These are phyloP conservation scores for Chloris gayana DNA, from an alignment of 176 grass and related monocot species.

Conservation along the genomic window DNA sequence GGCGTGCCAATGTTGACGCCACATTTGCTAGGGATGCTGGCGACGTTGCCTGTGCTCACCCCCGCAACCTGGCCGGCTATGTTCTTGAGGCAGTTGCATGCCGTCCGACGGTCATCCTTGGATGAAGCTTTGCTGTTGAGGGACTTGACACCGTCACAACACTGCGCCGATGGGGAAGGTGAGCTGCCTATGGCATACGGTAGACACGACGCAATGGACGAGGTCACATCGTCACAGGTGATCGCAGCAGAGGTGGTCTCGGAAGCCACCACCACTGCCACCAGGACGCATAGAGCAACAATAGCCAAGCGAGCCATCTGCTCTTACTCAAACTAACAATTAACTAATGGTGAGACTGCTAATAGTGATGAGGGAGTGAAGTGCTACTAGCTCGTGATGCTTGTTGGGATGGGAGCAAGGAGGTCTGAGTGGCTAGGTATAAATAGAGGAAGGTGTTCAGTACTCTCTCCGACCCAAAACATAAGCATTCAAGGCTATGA, in stretches of 20 bases:
- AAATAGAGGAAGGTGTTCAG: background rate
- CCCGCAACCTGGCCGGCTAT: background rate
- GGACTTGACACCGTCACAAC: conserved; percentile 46
- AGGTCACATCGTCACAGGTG: conserved; percentile 43
- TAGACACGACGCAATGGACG: conserved; percentile 47
- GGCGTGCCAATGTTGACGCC: conserved; percentile 31
- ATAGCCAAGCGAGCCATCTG: background rate
- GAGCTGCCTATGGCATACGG: conserved; percentile 32
- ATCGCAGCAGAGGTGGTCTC: background rate
- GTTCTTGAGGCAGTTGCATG: conserved; percentile 29
- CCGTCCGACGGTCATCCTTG: conserved; percentile 26
- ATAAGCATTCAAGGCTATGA: no score
- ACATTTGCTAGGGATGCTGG: conserved; percentile 33
- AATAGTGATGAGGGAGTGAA: background rate
- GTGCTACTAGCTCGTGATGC: background rate
- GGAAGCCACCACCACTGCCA: background rate
- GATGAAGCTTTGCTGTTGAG: conserved; percentile 38
- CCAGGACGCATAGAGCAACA: background rate
- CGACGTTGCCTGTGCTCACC: conserved; percentile 33
- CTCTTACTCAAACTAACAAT: background rate
- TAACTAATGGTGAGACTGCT: no score
- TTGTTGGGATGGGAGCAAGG: background rate
- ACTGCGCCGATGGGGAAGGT: background rate
- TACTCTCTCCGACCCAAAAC: no score
- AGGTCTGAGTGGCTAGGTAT: background rate